phyloP scores from a whole-genome alignment of 805 yeast species.

The Kazachstania psychrophila region DNA sequence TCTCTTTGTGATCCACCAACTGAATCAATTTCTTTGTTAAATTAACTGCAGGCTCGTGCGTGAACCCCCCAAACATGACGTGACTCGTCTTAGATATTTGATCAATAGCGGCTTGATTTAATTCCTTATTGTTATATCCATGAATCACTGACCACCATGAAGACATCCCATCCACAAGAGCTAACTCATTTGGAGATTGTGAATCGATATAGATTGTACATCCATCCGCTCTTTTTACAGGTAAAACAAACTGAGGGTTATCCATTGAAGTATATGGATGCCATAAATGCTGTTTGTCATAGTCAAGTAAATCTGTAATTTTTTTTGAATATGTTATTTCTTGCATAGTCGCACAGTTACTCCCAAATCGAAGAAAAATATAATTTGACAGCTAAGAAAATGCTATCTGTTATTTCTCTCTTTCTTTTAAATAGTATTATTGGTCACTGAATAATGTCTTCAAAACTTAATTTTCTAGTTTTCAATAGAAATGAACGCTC shows the following conservation, averaged over 20 bases:
- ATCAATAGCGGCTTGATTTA: conserved; percentile 25
- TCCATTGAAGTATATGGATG: conserved; percentile 28
- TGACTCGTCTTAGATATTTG: conserved; percentile 28
- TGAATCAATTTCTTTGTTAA: conserved; percentile 26
- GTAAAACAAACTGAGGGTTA: conserved; percentile 19
- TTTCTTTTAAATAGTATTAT: too few relatives aligned
- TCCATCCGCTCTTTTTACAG: conserved; percentile 20
- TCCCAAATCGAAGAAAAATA: too few relatives aligned
- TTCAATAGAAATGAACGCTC: too few relatives aligned
- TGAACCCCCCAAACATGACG: conserved; percentile 25
- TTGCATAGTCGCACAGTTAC: too few relatives aligned
- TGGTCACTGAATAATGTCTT: too few relatives aligned
- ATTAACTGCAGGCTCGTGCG: conserved; percentile 26
- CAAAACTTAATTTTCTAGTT: too few relatives aligned
- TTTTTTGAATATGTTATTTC: conserved; percentile 2
- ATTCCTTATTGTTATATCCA: conserved; percentile 24
- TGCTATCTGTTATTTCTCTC: too few relatives aligned
- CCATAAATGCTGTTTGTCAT: conserved; percentile 25
- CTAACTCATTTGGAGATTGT: conserved; percentile 6
- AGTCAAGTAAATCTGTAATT: conserved; percentile 9
- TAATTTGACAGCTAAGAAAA: too few relatives aligned
- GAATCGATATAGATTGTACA: conserved; percentile 15
- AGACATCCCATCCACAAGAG: conserved; percentile 26
- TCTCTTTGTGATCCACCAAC: conserved; percentile 21
- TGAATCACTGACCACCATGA: conserved; percentile 30